Base-by-base conservation (phyloP, 805 yeast genomes). In the Zygosaccharomyces pseudorouxii region DNA sequence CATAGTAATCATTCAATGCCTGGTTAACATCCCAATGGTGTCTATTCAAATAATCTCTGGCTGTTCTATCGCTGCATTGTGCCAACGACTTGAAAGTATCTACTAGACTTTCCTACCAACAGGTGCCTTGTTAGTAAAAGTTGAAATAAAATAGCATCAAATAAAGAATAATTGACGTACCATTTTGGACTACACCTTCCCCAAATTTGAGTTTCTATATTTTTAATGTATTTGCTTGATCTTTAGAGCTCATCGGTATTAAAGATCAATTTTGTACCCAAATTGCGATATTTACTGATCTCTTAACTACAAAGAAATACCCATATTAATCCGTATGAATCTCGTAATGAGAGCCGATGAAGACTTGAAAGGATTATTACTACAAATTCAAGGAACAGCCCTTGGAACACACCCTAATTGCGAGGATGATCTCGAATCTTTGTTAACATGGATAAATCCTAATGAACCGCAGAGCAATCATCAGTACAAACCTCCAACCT, bases 1-100 rank as follows among this genome's bases (percentile, higher is more conserved):
- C 68, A 45, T 64, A 65, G 45, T 45, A 67, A n/a, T 63, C 67
- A 51, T 65, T 63, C 36, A 62, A 49, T 1, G 68, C 68, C 44
- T 59, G 63, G 30, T 59, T 58, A 16, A 67, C 46, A 27, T 59
- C 55, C 64, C 69, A 62, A 19, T 54, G 46, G 40, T 64, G 62
- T 14, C 55, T 47, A 12, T 45, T 45, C 8, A 66, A 53, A 43
- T 60, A 62, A 25, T 57, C 48, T 25, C 46, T 51, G 1, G 69
- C 67, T 1, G 47, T 41, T 30, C 50, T 39, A 7, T 47, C 28
- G 3, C 54, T 49, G 35, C 63, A 54, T 27, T 55, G 50, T 4
- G 69, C 59, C 10, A 65, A 53, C 7, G 54, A 51, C 42, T 56
- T 50, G 46, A 65, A 52, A 14, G 46, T 31, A 19, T 28, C 28